A percentile compares a stretch with the other conserved stretches of the same genome.
Evolutionary conservation across 2,329 filamentous ascomycete genomes (phyloP).

Genomic region (Penicillium aurantiogriseum): DNA sequence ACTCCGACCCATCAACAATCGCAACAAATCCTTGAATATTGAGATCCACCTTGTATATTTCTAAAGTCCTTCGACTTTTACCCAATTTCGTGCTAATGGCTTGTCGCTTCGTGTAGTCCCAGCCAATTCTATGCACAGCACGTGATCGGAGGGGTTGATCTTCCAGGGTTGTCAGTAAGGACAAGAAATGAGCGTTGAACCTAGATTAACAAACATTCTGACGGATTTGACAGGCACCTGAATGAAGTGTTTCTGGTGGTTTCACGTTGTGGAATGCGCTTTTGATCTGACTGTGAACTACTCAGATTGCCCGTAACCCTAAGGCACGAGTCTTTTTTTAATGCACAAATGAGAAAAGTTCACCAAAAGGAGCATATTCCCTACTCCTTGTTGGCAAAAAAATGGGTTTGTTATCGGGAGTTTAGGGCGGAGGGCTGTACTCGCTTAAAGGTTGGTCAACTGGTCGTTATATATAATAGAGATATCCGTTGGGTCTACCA

Average conservation of each 20-base stretch:
- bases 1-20: background rate
- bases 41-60: background rate
- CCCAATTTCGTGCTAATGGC: background rate
- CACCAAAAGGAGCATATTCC: background rate
- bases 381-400: background rate
- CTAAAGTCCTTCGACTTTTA: background rate
- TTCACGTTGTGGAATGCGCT: background rate
- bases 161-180: constrained; percentile 12
- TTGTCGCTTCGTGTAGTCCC: background rate
- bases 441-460: background rate
- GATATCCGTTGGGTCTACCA: too few relatives aligned
- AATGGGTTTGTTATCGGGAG: too few relatives aligned
- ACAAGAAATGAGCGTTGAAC: constrained; percentile 9
- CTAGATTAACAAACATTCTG: constrained; percentile 14
- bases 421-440: too few relatives aligned
- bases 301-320: background rate
- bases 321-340: too few relatives aligned
- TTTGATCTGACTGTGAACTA: background rate
- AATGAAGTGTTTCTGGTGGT: constrained; percentile 5
- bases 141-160: constrained; percentile 17
- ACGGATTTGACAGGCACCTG: constrained; percentile 9
- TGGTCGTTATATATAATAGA: background rate
- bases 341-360: background rate
- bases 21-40: background rate
- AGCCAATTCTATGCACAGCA: background rate